Conservation (phyloP, 2,329 filamentous ascomycete genomes). For the Mariannaea elegans region DNA sequence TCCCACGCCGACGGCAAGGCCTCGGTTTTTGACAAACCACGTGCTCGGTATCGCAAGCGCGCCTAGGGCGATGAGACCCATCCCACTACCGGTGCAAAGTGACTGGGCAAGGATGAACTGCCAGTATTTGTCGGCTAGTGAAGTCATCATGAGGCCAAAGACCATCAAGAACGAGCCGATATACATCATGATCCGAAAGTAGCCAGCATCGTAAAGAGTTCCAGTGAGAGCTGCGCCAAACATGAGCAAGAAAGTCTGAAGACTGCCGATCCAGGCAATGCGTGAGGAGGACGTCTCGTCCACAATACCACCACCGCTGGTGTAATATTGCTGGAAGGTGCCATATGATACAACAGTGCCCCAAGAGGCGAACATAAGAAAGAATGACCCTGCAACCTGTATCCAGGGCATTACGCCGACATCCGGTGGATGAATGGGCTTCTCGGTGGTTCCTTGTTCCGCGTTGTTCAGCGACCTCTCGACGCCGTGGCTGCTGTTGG, state of each 20-base stretch:
- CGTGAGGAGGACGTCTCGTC: constrained; percentile 35
- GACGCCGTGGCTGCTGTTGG: too few relatives aligned
- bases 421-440: not conserved
- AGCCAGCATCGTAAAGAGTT: constrained; percentile 57
- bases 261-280: constrained; percentile 54
- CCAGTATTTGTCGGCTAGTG: constrained; percentile 51
- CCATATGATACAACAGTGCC: constrained; percentile 56
- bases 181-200: constrained; percentile 51
- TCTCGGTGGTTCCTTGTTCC: too few relatives aligned
- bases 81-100: constrained; percentile 55
- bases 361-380: constrained; percentile 66
- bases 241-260: constrained; percentile 56
- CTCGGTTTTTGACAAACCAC: constrained; percentile 41
- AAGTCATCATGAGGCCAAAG: constrained; percentile 57
- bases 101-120: constrained; percentile 57
- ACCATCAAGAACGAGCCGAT: constrained; percentile 53
- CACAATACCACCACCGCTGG: constrained; percentile 23
- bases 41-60: constrained; percentile 44
- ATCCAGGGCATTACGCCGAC: not conserved
- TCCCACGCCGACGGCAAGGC: not conserved
- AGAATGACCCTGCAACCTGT: not conserved
- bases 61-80: constrained; percentile 52
- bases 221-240: constrained; percentile 47
- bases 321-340: constrained; percentile 65
- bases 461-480: too few relatives aligned